Conservation (phyloP, 164 flowering plant species). For the Magnolia sinica region DNA sequence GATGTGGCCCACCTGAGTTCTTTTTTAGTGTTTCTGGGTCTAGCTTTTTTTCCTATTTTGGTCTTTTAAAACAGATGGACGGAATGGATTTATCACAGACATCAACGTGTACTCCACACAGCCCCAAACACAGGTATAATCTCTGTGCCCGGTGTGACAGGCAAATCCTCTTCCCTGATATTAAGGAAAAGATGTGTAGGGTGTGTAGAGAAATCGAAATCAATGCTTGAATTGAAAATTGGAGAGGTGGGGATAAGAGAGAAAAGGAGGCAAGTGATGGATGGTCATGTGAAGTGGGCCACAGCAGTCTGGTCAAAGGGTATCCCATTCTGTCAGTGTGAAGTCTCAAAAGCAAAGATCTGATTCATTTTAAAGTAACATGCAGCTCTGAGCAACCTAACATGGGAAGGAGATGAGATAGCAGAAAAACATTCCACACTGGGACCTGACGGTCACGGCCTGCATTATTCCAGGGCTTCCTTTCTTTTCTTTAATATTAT, state of each 20-base stretch:
- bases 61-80: too few relatives aligned
- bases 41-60: too few relatives aligned
- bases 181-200: too few relatives aligned
- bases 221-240: too few relatives aligned
- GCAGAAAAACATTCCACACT: background rate
- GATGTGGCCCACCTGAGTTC: too few relatives aligned
- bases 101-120: too few relatives aligned
- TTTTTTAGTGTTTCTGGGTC: too few relatives aligned
- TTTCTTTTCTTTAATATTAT: background rate
- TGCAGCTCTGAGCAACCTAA: background rate
- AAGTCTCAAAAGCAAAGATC: background rate
- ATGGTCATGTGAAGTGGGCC: background rate
- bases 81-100: too few relatives aligned
- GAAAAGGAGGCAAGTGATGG: background rate
- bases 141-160: too few relatives aligned
- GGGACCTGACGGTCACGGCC: background rate
- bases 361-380: background rate
- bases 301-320: background rate
- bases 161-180: too few relatives aligned
- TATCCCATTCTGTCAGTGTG: background rate
- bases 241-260: background rate
- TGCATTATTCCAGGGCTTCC: background rate
- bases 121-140: too few relatives aligned
- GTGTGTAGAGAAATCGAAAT: too few relatives aligned
- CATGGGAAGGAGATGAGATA: background rate